Evolutionary conservation across 345 rosid genomes (phyloP), one percentile per base, ranked within the genome.

Genomic region (Citrus hindsii): DNA sequence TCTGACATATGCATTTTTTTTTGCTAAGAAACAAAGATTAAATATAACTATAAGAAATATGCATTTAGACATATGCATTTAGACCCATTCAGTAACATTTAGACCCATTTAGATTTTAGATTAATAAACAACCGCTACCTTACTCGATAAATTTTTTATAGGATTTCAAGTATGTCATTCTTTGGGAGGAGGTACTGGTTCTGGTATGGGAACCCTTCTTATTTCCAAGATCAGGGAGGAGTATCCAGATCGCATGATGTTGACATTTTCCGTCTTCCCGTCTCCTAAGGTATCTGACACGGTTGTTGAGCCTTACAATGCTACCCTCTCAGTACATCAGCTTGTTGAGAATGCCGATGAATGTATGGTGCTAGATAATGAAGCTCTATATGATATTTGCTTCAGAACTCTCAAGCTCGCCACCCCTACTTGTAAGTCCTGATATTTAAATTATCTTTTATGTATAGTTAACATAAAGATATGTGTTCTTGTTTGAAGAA

Each of bases 221-320:
- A 81, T 81, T 66, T 81, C 83, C 66, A 80, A 80, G 71, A 80
- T 80, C 76, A 80, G 83, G 72, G 83, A 80, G 79, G 83, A 80
- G 71, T 80, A 80, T 71, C 83, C 83, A 14, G 83, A 80, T 55
- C 83, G 83, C 51, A 80, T 80, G 79, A 80, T 80, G 83, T 53
- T 80, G 72, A 80, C 83, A 70, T 80, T 80, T 55, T 80, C 83
- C 2, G 83, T 80, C 10, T 80, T 80, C 35, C 83, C 83, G 27
- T 80, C 83, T 66, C 82, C 82, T 30, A 79, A 80, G 82, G 82
- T 80, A 38, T 80, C 82, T 59, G 82, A 80, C 55, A 80, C 83
- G 7, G 83, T 80, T 21, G 83, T 80, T 32, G 83, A 80, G 75
- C 83, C 83, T 58, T 80, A 80, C 71, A 80, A 80, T 60, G 83